phyloP scores from a whole-genome alignment of 129 eudicot species.

The Pulicaria dysenterica region DNA sequence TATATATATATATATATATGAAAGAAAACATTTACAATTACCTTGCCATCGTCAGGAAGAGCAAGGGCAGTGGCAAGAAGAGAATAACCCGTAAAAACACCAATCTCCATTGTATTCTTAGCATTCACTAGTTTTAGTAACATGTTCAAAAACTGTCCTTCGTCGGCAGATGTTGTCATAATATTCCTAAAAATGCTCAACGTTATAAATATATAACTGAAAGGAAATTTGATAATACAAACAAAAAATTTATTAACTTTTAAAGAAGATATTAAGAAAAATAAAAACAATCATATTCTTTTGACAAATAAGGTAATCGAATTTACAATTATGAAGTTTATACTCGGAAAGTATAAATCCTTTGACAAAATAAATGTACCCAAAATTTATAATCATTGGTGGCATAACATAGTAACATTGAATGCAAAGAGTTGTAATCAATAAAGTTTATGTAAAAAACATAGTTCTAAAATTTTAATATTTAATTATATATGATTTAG shows the following conservation, averaged over 20 bases:
- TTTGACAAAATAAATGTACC: too few species aligned
- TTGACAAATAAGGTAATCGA: background rate
- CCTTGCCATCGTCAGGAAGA: constrained; percentile 92
- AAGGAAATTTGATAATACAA: background rate
- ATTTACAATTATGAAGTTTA: background rate
- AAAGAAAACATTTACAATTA: constrained; percentile 18
- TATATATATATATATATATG: too few species aligned
- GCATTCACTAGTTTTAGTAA: constrained; percentile 75
- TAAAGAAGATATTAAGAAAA: background rate
- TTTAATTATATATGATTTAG: too few species aligned
- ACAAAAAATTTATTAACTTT: background rate
- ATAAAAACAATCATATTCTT: background rate
- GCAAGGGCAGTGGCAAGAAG: constrained; percentile 96
- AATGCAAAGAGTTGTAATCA: too few species aligned
- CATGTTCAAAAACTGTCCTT: constrained; percentile 85
- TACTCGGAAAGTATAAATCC: too few species aligned
- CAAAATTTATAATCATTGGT: too few species aligned
- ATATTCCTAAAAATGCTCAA: constrained; percentile 57
- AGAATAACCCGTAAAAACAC: constrained; percentile 90
- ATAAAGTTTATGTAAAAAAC: too few species aligned
- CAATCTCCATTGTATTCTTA: constrained; percentile 91
- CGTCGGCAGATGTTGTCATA: constrained; percentile 93
- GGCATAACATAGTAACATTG: too few species aligned
- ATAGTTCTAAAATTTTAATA: too few species aligned
- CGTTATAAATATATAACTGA: background rate